These are phyloP conservation scores for Corymbia maculata DNA, from an alignment of 345 rosid species.

Conservation along the genomic window DNA sequence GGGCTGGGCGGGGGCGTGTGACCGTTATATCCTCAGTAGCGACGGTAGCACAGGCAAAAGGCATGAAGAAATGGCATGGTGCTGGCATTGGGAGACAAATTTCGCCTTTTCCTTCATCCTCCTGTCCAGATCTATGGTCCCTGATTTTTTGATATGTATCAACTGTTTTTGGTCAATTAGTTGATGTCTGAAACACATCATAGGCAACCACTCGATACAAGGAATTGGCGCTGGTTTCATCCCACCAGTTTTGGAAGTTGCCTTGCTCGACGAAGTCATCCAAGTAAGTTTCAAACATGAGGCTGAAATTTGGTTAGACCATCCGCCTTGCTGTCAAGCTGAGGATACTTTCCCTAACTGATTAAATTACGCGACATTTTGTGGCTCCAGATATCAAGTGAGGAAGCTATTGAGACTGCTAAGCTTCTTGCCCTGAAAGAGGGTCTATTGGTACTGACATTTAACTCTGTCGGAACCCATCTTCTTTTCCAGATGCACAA, in stretches of 20 bases:
- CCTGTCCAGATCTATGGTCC: neutral
- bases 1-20: neutral
- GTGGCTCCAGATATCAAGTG: conserved; percentile 27
- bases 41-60: neutral
- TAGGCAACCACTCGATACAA: conserved; percentile 45
- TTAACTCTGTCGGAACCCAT: neutral
- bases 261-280: conserved; percentile 43
- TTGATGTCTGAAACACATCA: neutral
- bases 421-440: conserved; percentile 40
- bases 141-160: neutral
- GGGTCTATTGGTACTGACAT: conserved; percentile 31
- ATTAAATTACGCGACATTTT: neutral
- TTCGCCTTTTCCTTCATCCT: neutral
- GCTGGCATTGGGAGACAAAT: neutral
- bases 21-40: neutral
- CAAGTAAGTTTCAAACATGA: conserved; percentile 10
- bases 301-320: neutral
- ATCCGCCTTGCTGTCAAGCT: neutral
- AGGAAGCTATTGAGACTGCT: conserved; percentile 40
- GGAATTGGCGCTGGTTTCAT: conserved; percentile 56
- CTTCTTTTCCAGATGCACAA: neutral
- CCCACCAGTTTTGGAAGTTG: conserved; percentile 26
- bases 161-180: neutral
- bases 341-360: neutral
- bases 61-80: neutral